Evolutionary conservation across 768 basidiomycete species (phyloP), one percentile per base, ranked within the genome.

Genomic region (Coprinopsis marcescibilis): DNA sequence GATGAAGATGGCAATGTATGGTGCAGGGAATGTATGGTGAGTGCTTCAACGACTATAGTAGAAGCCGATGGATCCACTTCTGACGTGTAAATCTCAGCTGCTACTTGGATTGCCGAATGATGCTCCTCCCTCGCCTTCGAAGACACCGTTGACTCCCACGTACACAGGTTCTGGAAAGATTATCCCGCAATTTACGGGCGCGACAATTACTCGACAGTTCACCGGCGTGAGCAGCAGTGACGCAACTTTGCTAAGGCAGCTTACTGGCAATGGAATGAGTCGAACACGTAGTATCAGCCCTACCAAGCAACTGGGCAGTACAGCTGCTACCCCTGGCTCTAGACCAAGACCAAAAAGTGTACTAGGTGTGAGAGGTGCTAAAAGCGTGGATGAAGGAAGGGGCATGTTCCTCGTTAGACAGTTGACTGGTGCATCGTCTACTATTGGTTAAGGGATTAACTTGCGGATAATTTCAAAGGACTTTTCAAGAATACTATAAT

Each of bases 21-120:
- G 85, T 92, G 89, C 63, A 74, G 87, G 55, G 88, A 89, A 63
- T 92, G 89, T 61, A 67, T 81, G 57, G 89, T 90, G 53, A 66
- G 80, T 67, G 42, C 39, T n/a, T n/a, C n/a, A n/a, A n/a, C n/a
- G n/a, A n/a, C 14, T 24, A 46, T 14, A 13, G 34, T 21, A 32
- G 35, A 36, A 30, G 24, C 24, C n/a, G 36, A 32, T 15, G 24
- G 37, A 32, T 29, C 19, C 20, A 15, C 23, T 34, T 32, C 29
- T 8, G 15, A 49, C 40, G 27, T 51, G 21, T 48, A 37, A 14
- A 55, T 44, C 37, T 19, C 44, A 87, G 84, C 67, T 85, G 21
- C 63, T 85, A 13, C 69, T 85, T 38, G 66, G 70, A 30, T 58
- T 71, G 43, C 73, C 76, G 34, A 70, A 65, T 30, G 69, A 77